Evolutionary conservation across 306 rosid genomes (phyloP).

Genomic region (Gleditsia sinensis): DNA sequence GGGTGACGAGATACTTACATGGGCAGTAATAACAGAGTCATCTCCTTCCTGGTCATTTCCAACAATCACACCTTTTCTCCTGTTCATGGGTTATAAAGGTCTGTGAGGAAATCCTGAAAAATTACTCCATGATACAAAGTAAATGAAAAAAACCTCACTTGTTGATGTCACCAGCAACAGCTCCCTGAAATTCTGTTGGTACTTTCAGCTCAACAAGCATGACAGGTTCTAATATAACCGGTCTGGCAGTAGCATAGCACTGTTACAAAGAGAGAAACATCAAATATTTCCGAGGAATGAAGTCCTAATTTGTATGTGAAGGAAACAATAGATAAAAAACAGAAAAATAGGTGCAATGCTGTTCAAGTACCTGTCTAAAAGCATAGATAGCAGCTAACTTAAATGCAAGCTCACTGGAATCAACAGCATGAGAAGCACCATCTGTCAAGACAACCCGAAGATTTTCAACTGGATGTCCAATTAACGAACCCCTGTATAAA

Average conservation of each 20-base stretch:
- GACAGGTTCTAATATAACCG: conserved; percentile 94
- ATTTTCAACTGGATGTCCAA: conserved; percentile 98
- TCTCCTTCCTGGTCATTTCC: conserved; percentile 99
- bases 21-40: conserved; percentile 87
- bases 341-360: conserved; percentile 4
- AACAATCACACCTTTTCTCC: conserved; percentile 93
- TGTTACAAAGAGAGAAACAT: conserved; percentile 43
- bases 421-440: conserved; percentile 98
- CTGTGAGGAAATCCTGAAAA: conserved; percentile 24
- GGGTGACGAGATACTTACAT: conserved; percentile 51
- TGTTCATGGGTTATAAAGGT: conserved; percentile 34
- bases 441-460: conserved; percentile 79
- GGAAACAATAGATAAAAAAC: neutral
- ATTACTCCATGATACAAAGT: neutral
- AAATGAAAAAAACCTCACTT: conserved; percentile 55
- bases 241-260: conserved; percentile 86
- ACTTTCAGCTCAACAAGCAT: conserved; percentile 97
- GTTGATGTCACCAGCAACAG: conserved; percentile 95
- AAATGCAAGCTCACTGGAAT: conserved; percentile 99
- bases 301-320: conserved; percentile 4
- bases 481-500: conserved; percentile 79
- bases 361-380: conserved; percentile 76
- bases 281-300: conserved; percentile 10
- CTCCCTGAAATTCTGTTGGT: conserved; percentile 97
- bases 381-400: conserved; percentile 96